A percentile compares a stretch with the other conserved stretches of the same genome.
Evolutionary conservation across 1,284 basidiomycete genomes (phyloP).

Genomic region (Hemileia vastatrix): DNA sequence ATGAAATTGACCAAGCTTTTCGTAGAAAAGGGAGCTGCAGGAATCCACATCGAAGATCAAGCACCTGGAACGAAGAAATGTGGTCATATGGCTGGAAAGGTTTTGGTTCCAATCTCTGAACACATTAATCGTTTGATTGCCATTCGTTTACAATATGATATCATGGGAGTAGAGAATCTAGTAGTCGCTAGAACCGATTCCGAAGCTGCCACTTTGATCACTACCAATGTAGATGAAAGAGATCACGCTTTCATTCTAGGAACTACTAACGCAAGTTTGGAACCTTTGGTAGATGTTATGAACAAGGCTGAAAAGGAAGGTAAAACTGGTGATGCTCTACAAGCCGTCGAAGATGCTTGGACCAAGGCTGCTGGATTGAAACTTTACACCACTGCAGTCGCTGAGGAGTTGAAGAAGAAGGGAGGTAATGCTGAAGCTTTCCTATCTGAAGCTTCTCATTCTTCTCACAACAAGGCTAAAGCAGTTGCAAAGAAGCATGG

Average conservation of each 20-base stretch:
- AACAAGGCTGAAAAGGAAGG: conserved; percentile 69
- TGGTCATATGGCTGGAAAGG: conserved; percentile 65
- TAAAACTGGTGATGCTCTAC: conserved; percentile 67
- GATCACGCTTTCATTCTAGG: conserved; percentile 96
- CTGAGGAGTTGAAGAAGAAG: conserved; percentile 61
- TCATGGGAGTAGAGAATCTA: conserved; percentile 68
- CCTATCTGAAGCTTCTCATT: conserved; percentile 54
- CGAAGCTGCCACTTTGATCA: conserved; percentile 90
- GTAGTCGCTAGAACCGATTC: conserved; percentile 66
- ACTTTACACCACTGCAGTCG: conserved; percentile 67
- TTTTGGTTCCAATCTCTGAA: conserved; percentile 59
- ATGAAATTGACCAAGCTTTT: conserved; percentile 70
- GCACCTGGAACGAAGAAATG: conserved; percentile 60
- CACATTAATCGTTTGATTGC: conserved; percentile 70
- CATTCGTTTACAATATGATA: conserved; percentile 66
- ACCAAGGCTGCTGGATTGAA: conserved; percentile 62
- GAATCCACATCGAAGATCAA: conserved; percentile 69
- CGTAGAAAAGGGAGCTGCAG: conserved; percentile 61
- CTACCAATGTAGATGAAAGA: conserved; percentile 89
- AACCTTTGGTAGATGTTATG: conserved; percentile 71
- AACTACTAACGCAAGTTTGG: conserved; percentile 61
- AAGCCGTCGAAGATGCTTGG: conserved; percentile 84
- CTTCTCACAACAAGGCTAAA: conserved; percentile 62
- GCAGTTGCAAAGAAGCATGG: conserved; percentile 70
- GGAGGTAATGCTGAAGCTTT: conserved; percentile 55